These are phyloP conservation scores for Schizochytrium sp. DNA, from an alignment of 108 stramenopile genomes.

Conservation along the genomic window DNA sequence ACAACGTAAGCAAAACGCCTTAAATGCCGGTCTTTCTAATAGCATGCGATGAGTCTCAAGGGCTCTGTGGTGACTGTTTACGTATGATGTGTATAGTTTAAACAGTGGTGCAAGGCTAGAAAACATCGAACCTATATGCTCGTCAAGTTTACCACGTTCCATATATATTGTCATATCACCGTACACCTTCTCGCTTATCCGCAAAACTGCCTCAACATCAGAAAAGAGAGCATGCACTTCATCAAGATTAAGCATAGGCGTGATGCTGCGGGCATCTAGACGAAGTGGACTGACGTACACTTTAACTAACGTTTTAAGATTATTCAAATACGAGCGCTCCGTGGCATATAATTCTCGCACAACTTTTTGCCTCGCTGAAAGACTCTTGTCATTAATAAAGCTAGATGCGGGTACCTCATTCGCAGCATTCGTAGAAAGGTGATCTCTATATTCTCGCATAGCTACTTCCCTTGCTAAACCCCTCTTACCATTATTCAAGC, in stretches of 20 bases:
- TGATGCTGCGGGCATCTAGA: slow-evolving; percentile 28
- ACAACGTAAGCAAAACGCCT: slow-evolving; percentile 5
- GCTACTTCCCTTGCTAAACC: no score
- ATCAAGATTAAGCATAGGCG: neutral
- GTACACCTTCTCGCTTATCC: slow-evolving; percentile 35
- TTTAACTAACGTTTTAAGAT: slow-evolving; percentile 5
- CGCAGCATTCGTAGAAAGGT: no score
- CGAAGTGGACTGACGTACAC: slow-evolving; percentile 27
- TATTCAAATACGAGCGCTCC: neutral
- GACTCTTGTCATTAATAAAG: slow-evolving; percentile 23
- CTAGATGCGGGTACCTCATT: no score
- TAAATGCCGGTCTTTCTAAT: neutral
- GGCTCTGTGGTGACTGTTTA: slow-evolving; percentile 10
- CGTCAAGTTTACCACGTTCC: neutral
- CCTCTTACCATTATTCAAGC: no score
- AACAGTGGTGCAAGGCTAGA: neutral
- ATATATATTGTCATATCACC: slow-evolving; percentile 19
- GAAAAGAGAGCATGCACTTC: slow-evolving; percentile 39
- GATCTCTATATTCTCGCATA: no score
- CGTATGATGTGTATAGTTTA: slow-evolving; percentile 48
- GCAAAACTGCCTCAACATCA: slow-evolving; percentile 28
- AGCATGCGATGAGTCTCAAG: neutral
- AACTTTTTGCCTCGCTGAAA: neutral
- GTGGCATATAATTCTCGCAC: slow-evolving; percentile 37
- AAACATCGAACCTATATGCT: slow-evolving; percentile 31